Evolutionary conservation across 768 basidiomycete species (phyloP).

Genomic region (Boletus rubescentipes): DNA sequence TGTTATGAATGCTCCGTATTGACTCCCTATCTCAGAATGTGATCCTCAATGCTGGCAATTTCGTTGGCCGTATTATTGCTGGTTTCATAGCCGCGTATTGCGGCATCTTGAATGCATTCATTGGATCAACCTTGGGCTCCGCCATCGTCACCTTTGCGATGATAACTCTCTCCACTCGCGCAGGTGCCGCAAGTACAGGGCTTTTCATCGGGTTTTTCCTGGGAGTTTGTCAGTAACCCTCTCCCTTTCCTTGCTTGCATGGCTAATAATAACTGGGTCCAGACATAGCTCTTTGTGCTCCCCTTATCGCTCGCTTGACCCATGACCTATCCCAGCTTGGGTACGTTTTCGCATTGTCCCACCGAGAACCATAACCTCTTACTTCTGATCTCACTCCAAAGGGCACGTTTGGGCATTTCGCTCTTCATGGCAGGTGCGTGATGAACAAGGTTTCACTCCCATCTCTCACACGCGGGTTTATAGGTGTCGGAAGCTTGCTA

Average conservation of each 20-base stretch:
- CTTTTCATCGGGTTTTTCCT: constrained; percentile 49
- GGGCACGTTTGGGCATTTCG: constrained; percentile 46
- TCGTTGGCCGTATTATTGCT: constrained; percentile 37
- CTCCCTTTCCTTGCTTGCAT: neutral
- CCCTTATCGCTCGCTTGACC: constrained; percentile 44
- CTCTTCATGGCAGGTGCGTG: constrained; percentile 45
- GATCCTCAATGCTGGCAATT: constrained; percentile 37
- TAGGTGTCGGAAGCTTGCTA: constrained; percentile 28
- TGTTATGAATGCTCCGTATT: neutral
- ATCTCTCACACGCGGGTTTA: neutral
- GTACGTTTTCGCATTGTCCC: constrained; percentile 9
- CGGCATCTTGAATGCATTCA: constrained; percentile 46
- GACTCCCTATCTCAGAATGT: constrained; percentile 28
- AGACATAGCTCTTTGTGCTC: constrained; percentile 43
- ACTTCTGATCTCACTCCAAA: constrained; percentile 3
- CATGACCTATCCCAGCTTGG: constrained; percentile 50
- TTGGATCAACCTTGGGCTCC: constrained; percentile 35
- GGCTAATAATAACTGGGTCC: neutral
- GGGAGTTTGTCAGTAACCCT: constrained; percentile 39
- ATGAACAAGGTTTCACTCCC: neutral
- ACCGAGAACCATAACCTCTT: neutral
- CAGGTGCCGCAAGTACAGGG: constrained; percentile 38
- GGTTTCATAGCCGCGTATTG: constrained; percentile 37
- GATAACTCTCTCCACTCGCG: constrained; percentile 37
- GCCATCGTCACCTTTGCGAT: constrained; percentile 45